Conservation (phyloP, 805 yeast species). For the Candida ulmi region DNA sequence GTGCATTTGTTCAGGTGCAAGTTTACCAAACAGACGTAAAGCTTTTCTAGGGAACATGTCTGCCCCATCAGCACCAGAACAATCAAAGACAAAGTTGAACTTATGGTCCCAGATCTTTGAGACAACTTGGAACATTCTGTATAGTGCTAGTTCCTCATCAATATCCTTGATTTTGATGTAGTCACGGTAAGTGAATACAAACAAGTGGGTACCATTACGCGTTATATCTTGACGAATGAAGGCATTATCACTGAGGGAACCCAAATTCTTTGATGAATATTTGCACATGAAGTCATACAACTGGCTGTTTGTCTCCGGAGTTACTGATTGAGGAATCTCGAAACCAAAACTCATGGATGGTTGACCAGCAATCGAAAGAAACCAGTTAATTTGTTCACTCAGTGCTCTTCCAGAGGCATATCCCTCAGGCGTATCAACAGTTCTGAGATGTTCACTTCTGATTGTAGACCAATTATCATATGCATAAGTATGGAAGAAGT, state of each 20-base stretch:
- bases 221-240: slow-evolving; percentile 61
- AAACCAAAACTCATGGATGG: slow-evolving; percentile 52
- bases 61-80: slow-evolving; percentile 49
- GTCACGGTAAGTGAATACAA: slow-evolving; percentile 45
- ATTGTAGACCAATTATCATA: slow-evolving; percentile 43
- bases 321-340: slow-evolving; percentile 49
- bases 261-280: slow-evolving; percentile 49
- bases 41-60: slow-evolving; percentile 25
- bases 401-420: slow-evolving; percentile 16
- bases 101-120: slow-evolving; percentile 69
- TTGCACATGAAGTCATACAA: slow-evolving; percentile 72
- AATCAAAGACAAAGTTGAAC: slow-evolving; percentile 59
- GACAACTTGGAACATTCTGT: slow-evolving; percentile 56
- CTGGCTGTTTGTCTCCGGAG: slow-evolving; percentile 43
- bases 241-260: slow-evolving; percentile 34
- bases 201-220: slow-evolving; percentile 66
- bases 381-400: slow-evolving; percentile 40
- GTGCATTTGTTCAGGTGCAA: slow-evolving; percentile 48
- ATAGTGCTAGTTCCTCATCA: slow-evolving; percentile 48
- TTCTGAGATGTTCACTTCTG: slow-evolving; percentile 21
- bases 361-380: slow-evolving; percentile 48
- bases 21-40: slow-evolving; percentile 30
- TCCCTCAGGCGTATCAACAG: slow-evolving; percentile 15
- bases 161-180: slow-evolving; percentile 28
- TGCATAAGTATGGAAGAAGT: slow-evolving; percentile 41